Conservation (phyloP, 1,284 basidiomycete genomes). For the Melanopsichium pennsylvanicum region DNA sequence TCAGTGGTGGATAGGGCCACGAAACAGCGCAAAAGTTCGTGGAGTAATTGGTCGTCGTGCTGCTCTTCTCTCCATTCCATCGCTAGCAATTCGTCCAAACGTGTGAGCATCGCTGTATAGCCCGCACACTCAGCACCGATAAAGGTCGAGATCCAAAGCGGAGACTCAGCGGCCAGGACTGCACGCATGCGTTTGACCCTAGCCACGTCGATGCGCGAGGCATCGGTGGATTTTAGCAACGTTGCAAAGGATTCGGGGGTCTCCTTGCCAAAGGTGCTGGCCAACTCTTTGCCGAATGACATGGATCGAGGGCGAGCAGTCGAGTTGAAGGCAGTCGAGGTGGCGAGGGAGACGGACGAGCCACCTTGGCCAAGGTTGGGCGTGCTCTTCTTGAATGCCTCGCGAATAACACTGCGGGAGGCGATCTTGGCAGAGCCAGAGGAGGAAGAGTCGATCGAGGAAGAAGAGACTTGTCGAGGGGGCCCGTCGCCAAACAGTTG, state of each 20-base stretch:
- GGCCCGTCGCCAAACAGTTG: constrained; percentile 39
- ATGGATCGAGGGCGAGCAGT: constrained; percentile 23
- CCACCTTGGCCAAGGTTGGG: constrained; percentile 42
- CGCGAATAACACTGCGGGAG: constrained; percentile 22
- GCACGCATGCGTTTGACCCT: constrained; percentile 57
- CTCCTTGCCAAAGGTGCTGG: constrained; percentile 27
- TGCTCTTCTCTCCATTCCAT: constrained; percentile 99
- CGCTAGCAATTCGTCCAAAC: constrained; percentile 89
- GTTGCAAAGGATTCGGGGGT: constrained; percentile 50
- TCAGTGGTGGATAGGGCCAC: constrained; percentile 90
- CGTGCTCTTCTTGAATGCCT: constrained; percentile 34
- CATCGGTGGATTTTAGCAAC: constrained; percentile 50
- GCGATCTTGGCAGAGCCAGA: constrained; percentile 7
- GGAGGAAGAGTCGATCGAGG: constrained; percentile 22
- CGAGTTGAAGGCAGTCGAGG: constrained; percentile 12
- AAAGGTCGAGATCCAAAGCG: constrained; percentile 91
- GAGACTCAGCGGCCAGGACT: constrained; percentile 56
- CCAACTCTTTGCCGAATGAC: constrained; percentile 39
- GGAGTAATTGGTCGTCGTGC: constrained; percentile 91
- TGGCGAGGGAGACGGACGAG: constrained; percentile 34
- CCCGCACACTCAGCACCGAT: constrained; percentile 75
- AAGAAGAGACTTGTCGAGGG: constrained; percentile 25
- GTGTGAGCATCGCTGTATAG: constrained; percentile 80
- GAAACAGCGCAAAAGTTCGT: constrained; percentile 90
- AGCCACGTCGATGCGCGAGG: constrained; percentile 34